Conservation (phyloP, 2,329 filamentous ascomycete genomes). For the Diaporthe helianthi region DNA sequence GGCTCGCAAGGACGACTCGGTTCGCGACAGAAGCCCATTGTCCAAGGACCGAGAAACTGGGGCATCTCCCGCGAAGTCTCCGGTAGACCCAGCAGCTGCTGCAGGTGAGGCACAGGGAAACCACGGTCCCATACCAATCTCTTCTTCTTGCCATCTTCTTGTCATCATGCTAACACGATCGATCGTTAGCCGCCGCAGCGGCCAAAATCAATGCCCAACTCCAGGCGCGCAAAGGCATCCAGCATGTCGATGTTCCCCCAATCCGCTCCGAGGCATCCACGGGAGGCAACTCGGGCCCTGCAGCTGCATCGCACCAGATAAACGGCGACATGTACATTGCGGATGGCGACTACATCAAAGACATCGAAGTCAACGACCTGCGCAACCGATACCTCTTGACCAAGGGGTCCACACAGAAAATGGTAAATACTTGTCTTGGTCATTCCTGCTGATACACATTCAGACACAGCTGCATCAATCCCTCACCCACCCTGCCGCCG, state of each 20-base stretch:
- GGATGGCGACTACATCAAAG: conserved; percentile 97
- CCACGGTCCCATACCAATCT: neutral
- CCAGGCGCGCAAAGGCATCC: conserved; percentile 85
- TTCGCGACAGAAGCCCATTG: conserved; percentile 83
- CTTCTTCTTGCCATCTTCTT: neutral
- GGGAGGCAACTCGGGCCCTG: conserved; percentile 49
- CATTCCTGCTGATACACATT: conserved; percentile 69
- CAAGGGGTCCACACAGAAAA: conserved; percentile 97
- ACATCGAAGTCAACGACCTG: conserved; percentile 98
- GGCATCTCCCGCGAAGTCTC: conserved; percentile 55
- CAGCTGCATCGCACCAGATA: conserved; percentile 62
- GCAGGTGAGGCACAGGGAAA: conserved; percentile 63
- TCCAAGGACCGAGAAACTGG: conserved; percentile 49
- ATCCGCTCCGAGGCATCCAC: conserved; percentile 59
- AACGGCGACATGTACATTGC: conserved; percentile 92
- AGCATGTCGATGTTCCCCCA: conserved; percentile 88
- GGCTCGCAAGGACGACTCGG: conserved; percentile 68
- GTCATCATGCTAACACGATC: neutral
- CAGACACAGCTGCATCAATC: conserved; percentile 37
- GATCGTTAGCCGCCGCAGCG: conserved; percentile 85
- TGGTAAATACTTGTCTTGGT: conserved; percentile 88
- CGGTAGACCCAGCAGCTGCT: conserved; percentile 75
- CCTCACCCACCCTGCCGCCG: conserved; percentile 39
- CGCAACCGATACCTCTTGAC: conserved; percentile 97
- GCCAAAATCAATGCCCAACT: conserved; percentile 86